A percentile compares a stretch with the other conserved stretches of the same genome.
Conservation (phyloP, 768 basidiomycete species). For the Tylopilus sp. region DNA sequence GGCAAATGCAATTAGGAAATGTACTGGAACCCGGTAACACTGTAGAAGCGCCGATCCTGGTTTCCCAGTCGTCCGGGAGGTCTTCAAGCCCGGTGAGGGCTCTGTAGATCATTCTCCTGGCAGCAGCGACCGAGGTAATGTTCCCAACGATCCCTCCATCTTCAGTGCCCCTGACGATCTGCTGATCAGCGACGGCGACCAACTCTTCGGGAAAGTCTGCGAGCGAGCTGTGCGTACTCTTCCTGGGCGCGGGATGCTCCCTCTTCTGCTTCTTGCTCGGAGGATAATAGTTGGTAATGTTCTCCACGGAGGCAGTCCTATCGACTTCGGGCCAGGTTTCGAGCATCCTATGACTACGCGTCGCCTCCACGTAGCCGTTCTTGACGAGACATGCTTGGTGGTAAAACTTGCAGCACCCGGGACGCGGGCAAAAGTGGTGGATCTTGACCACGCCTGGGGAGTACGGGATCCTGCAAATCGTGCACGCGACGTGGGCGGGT, state of each 20-base stretch:
- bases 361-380: conserved; percentile 22
- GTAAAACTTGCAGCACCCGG: conserved; percentile 43
- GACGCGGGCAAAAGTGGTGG: conserved; percentile 59
- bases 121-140: conserved; percentile 41
- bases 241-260: not conserved
- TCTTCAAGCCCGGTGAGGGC: conserved; percentile 25
- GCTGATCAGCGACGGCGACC: conserved; percentile 47
- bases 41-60: conserved; percentile 20
- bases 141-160: conserved; percentile 51
- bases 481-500: conserved; percentile 37
- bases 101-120: conserved; percentile 46
- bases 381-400: conserved; percentile 46
- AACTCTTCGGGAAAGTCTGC: conserved; percentile 36
- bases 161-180: conserved; percentile 45
- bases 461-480: conserved; percentile 44
- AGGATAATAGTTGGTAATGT: not conserved
- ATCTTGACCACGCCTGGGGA: conserved; percentile 38
- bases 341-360: conserved; percentile 29
- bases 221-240: not conserved
- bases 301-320: conserved; percentile 4
- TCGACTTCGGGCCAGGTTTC: conserved; percentile 38
- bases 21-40: conserved; percentile 19
- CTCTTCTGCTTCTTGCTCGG: conserved; percentile 18
- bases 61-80: conserved; percentile 44
- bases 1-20: conserved; percentile 38